Base-by-base conservation (phyloP, 2,329 filamentous ascomycete genomes). In the Didymella pinodella region DNA sequence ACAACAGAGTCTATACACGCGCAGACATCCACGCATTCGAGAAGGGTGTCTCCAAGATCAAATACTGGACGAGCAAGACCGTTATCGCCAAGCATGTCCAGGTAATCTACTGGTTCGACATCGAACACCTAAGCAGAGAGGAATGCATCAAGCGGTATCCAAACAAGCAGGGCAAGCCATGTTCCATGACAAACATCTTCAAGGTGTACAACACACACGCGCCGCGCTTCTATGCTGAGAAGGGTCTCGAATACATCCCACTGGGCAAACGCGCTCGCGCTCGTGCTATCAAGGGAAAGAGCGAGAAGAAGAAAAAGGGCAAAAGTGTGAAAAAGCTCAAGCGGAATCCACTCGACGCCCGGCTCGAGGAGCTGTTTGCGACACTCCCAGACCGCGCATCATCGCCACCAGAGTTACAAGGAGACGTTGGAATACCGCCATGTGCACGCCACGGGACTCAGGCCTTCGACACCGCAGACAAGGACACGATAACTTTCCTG, bases 211-310 rank as follows among this genome's bases (percentile, higher is more conserved):
- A 38, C 16, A 55, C 2, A 2, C 38, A 45, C 4, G 53, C 46
- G 16, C 53, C 53, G n/a, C 20, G 29, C 2, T 49, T 55, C 10
- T 55, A 55, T 31, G 38, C 36, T 3, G 53, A 55, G 46, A 49
- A 49, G 18, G 53, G 32, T 3, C 1, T 49, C 2, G 22, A 7
- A n/a, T 55, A 20, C 34, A 18, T 55, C 11, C 53, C 53, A 25
- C 26, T 28, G 22, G 29, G 45, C 11, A 34, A 45, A 11, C 45
- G 53, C 7, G 25, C 6, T 12, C n/a, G 8, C 16, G 22, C 20
- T n/a, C 36, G 28, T 22, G 28, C 20, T 41, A 16, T 20, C 44
- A 14, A n/a, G 29, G 14, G 8, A 7, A 7, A 44, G 22, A 22
- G n/a, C 7, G 2, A 44, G 25, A 8, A 14, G 2, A n/a, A 44